phyloP scores from a whole-genome alignment of 2,329 filamentous ascomycete genomes.

The Sclerotinia minor region DNA sequence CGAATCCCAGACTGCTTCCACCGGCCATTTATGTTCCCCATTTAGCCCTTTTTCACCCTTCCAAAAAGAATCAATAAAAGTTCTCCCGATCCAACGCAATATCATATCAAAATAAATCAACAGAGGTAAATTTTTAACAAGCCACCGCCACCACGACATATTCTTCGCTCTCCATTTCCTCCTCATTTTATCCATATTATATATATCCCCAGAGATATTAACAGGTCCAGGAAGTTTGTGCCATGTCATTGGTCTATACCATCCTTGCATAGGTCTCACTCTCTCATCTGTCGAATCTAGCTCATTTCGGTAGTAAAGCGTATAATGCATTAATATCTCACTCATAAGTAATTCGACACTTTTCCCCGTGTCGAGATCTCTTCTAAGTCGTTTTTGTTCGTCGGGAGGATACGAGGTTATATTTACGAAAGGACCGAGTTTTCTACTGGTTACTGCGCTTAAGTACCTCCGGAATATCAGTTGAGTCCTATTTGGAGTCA shows the following conservation, averaged over 20 bases:
- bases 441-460: not conserved
- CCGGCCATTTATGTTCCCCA: not conserved
- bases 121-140: not conserved
- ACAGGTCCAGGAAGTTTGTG: not conserved
- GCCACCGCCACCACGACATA: not conserved
- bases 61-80: not conserved
- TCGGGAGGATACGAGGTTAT: too few species aligned
- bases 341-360: constrained; percentile 1
- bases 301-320: not conserved
- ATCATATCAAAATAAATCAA: not conserved
- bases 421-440: constrained; percentile 2
- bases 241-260: constrained; percentile 7
- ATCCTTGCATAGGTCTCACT: constrained; percentile 4
- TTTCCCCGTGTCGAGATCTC: not conserved
- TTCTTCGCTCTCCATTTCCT: not conserved
- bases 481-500: not conserved
- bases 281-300: not conserved
- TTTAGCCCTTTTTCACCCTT: too few species aligned
- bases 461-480: not conserved
- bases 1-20: constrained; percentile 9
- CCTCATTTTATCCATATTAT: not conserved
- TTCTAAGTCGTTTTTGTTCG: not conserved
- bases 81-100: not conserved
- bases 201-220: not conserved
- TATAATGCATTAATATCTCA: constrained; percentile 9